Base-by-base conservation (phyloP, 164 flowering plant species). In the Nymphaea thermarum region DNA sequence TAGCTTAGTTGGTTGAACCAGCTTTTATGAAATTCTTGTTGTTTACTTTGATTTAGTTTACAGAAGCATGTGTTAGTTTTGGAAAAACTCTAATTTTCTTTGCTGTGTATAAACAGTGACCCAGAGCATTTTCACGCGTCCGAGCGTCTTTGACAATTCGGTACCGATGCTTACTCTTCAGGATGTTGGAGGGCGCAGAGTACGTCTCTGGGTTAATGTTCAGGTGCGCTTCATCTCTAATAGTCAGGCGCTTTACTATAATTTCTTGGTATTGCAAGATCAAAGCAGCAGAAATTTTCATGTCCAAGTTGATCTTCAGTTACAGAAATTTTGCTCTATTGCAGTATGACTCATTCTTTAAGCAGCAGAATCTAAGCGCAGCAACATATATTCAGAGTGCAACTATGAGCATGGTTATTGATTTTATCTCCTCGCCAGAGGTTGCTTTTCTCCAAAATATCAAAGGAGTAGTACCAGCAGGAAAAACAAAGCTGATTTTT, bases 401-500 rank as follows among this genome's bases (percentile, higher is more conserved):
- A 6, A 1, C 65, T 57, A 77, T 66, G 67, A 4, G 36, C 2
- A 42, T 44, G 57, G 16, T 18, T 2, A 68, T 87, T 10, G 64
- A 74, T 60, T 87, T 80, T 77, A 68, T 92, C 36, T 90, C 99
- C 59, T 92, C 97, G 12, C 83, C 98, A 3, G 99, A 95, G 71
- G 77, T 90, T 6, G 86, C 79, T 5, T 84, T 95, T 77, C 72
- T 95, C 77, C 92, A 86, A 75, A 60, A 67, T 70, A 65, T 95
- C 15, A 75, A 43, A 4, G 73, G 74, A 3, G 77, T 70, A 65
- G 62, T 83, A 55, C 76, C 74, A 60, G 74, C 64, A 72, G 70
- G 64, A 65, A 80, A 55, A 65, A 82, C 89, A 55, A 92, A 85
- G 79, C 81, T 87, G 42, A 68, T 92, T 63, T 85, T 95, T 71